A percentile compares a stretch with the other conserved stretches of the same genome.
These are phyloP conservation scores for Saxophila tyrrhenica DNA, from an alignment of 495 filamentous ascomycete species.

Conservation along the genomic window DNA sequence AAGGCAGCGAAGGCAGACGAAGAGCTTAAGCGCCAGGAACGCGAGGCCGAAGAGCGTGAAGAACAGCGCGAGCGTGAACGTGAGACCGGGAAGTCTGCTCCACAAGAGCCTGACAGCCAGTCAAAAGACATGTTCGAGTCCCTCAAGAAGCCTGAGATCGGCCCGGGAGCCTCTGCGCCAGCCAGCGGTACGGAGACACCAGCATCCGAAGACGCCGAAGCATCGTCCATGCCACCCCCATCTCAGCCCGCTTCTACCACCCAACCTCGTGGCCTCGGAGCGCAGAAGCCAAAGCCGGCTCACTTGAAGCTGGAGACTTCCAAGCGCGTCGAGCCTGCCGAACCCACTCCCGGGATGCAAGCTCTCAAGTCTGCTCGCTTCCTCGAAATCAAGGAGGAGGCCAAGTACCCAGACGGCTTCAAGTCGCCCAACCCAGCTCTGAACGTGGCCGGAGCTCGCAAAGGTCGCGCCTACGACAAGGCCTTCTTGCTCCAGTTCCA, in stretches of 20 bases:
- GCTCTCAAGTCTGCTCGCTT: conserved; percentile 80
- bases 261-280: conserved; percentile 30
- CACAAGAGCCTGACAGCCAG: conserved; percentile 28
- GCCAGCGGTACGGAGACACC: conserved; percentile 44
- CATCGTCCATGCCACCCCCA: conserved; percentile 29
- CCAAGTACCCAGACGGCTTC: conserved; percentile 68
- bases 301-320: conserved; percentile 73
- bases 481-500: conserved; percentile 98
- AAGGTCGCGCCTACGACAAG: conserved; percentile 82
- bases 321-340: conserved; percentile 72
- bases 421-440: conserved; percentile 82
- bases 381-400: conserved; percentile 51
- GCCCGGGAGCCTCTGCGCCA: conserved; percentile 32
- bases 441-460: conserved; percentile 62
- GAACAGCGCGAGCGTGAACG: conserved; percentile 23
- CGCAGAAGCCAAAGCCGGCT: conserved; percentile 58
- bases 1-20: conserved; percentile 24
- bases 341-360: conserved; percentile 85
- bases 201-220: conserved; percentile 20
- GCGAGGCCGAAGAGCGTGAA: conserved; percentile 33
- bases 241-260: conserved; percentile 17
- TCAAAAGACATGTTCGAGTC: conserved; percentile 37
- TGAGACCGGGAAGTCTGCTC: conserved; percentile 16
- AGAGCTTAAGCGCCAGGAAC: conserved; percentile 28
- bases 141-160: conserved; percentile 46